Conservation (phyloP, 805 yeast genomes). For the Candida ascalaphidarum region DNA sequence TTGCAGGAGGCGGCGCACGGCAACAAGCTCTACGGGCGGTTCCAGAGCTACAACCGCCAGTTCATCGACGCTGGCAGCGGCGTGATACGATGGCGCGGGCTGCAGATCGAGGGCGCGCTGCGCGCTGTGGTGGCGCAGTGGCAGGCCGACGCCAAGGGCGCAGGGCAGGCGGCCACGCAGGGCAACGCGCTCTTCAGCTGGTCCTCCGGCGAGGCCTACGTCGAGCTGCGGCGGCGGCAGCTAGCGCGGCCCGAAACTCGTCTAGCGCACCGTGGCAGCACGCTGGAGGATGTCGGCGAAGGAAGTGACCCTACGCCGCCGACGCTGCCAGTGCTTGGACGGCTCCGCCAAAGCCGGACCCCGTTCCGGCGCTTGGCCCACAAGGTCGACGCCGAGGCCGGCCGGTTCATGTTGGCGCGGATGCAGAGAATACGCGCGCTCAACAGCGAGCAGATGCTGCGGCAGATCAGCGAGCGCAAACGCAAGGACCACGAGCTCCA, state of each 20-base stretch:
- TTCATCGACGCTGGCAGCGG: conserved; percentile 11
- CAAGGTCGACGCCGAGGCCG: conserved; percentile 31
- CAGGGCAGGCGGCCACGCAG: background rate
- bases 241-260: conserved; percentile 5
- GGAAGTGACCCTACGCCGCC: background rate
- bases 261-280: background rate
- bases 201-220: conserved; percentile 34
- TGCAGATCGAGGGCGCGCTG: conserved; percentile 4
- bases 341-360: too few species aligned
- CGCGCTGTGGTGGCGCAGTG: conserved; percentile 6
- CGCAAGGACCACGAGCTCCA: conserved; percentile 30
- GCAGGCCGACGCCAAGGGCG: conserved; percentile 1
- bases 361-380: too few species aligned
- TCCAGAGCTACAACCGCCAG: conserved; percentile 28
- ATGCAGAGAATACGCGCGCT: conserved; percentile 29
- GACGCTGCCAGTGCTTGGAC: background rate
- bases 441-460: conserved; percentile 27
- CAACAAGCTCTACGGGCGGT: conserved; percentile 19
- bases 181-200: conserved; percentile 32
- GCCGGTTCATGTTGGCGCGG: conserved; percentile 27
- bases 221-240: conserved; percentile 21
- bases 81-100: conserved; percentile 20
- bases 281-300: background rate
- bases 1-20: conserved; percentile 21
- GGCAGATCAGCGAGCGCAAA: conserved; percentile 29